Evolutionary conservation across 176 grass and related monocot species (phyloP).

Genomic region (Neostapfia colusana): DNA sequence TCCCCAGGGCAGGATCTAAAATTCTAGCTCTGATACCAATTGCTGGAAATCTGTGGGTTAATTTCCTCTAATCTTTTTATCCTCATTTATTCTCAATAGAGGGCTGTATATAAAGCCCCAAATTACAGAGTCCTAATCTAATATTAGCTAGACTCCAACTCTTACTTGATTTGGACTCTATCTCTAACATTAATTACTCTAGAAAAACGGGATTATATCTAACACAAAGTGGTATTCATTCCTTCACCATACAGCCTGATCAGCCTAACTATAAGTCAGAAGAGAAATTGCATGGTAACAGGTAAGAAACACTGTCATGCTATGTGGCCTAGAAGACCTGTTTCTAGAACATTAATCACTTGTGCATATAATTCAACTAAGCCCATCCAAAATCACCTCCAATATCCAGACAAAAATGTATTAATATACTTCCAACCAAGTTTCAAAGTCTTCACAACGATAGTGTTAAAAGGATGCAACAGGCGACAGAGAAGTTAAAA

Average conservation of each 20-base stretch:
- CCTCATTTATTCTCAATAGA: no score
- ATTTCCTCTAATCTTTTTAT: no score
- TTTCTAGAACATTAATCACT: constrained; percentile 1
- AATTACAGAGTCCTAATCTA: no score
- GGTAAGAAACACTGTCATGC: not conserved
- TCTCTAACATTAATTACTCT: no score
- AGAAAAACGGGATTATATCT: no score
- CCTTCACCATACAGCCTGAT: not conserved
- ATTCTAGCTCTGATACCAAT: no score
- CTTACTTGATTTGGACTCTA: no score
- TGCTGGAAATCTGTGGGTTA: no score
- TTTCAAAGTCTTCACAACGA: not conserved
- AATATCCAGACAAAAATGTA: not conserved
- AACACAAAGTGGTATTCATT: not conserved
- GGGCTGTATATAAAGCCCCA: no score
- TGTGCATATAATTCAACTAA: not conserved
- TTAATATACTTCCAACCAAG: not conserved
- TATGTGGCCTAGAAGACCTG: not conserved
- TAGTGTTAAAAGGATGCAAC: not conserved
- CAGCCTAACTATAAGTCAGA: not conserved
- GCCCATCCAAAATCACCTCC: not conserved
- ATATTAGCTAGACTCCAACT: no score
- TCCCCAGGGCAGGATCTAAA: no score
- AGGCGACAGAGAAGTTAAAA: not conserved
- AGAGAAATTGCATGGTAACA: no score